A percentile compares a stretch with the other conserved stretches of the same genome.
These are phyloP conservation scores for Nemania sp. DNA, from an alignment of 2,329 filamentous ascomycete species.

Conservation along the genomic window DNA sequence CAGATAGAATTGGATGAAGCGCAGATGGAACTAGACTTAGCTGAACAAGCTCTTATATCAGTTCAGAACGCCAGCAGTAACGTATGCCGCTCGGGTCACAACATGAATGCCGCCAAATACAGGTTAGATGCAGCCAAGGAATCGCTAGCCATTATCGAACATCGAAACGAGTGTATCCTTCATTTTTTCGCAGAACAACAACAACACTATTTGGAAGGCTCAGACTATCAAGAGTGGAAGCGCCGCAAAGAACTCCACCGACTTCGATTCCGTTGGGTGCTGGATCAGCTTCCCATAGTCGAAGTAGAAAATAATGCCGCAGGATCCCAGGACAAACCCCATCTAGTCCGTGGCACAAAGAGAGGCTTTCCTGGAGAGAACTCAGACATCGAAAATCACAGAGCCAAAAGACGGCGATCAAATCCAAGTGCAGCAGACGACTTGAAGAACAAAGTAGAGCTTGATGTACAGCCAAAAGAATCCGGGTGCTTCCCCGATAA, in stretches of 20 bases:
- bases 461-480: too few species aligned
- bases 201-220: too few species aligned
- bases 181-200: background rate
- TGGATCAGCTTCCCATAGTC: slow-evolving; percentile 9
- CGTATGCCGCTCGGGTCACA: too few species aligned
- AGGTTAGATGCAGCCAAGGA: background rate
- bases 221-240: background rate
- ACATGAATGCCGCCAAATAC: background rate
- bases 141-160: background rate
- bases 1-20: background rate
- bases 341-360: background rate
- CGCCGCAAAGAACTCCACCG: background rate
- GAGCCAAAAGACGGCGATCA: background rate
- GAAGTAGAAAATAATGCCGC: slow-evolving; percentile 4
- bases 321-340: background rate
- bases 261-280: background rate
- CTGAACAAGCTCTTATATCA: background rate
- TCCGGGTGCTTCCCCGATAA: too few species aligned
- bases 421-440: too few species aligned
- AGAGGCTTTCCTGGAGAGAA: background rate
- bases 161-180: background rate
- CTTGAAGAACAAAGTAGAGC: too few species aligned
- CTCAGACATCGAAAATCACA: background rate
- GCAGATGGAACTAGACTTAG: background rate
- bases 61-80: background rate